Conservation (phyloP, 2,329 filamentous ascomycete species). For the Cordyceps javanica region DNA sequence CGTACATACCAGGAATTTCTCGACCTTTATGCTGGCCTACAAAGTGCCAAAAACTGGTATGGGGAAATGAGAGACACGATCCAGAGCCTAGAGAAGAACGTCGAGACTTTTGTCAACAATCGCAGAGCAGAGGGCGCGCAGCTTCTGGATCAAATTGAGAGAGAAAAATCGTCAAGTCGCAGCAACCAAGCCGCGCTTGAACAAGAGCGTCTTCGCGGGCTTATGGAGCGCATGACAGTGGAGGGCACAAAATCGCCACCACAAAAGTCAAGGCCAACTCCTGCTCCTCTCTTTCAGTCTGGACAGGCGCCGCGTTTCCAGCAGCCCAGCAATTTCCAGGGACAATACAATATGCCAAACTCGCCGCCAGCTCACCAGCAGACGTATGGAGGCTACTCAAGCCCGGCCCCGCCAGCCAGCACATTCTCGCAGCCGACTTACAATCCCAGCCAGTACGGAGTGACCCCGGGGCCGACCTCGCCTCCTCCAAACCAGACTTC, state of each 20-base stretch:
- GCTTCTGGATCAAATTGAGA: conserved; percentile 81
- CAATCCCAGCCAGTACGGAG: conserved; percentile 54
- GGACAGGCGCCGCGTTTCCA: conserved; percentile 43
- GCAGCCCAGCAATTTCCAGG: conserved; percentile 42
- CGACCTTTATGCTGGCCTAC: conserved; percentile 78
- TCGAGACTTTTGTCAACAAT: conserved; percentile 95
- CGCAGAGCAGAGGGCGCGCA: conserved; percentile 85
- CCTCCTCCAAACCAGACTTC: conserved; percentile 57
- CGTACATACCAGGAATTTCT: conserved; percentile 89
- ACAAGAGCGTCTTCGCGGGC: conserved; percentile 74
- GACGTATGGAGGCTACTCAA: conserved; percentile 37
- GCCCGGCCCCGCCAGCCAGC: conserved; percentile 34
- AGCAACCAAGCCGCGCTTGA: conserved; percentile 67
- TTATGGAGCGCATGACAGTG: conserved; percentile 96
- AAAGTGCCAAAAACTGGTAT: conserved; percentile 89
- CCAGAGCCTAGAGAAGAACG: conserved; percentile 87
- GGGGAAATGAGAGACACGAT: conserved; percentile 93
- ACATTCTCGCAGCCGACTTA: conserved; percentile 47
- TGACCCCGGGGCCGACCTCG: conserved; percentile 51
- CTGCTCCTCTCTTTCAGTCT: conserved; percentile 46
- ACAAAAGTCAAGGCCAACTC: conserved; percentile 22
- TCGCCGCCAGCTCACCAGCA: conserved; percentile 47
- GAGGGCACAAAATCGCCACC: conserved; percentile 48
- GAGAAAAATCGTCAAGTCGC: conserved; percentile 60
- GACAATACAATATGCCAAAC: conserved; percentile 54